These are phyloP conservation scores for Colletotrichum magnum DNA, from an alignment of 2,329 filamentous ascomycete species.

Conservation along the genomic window DNA sequence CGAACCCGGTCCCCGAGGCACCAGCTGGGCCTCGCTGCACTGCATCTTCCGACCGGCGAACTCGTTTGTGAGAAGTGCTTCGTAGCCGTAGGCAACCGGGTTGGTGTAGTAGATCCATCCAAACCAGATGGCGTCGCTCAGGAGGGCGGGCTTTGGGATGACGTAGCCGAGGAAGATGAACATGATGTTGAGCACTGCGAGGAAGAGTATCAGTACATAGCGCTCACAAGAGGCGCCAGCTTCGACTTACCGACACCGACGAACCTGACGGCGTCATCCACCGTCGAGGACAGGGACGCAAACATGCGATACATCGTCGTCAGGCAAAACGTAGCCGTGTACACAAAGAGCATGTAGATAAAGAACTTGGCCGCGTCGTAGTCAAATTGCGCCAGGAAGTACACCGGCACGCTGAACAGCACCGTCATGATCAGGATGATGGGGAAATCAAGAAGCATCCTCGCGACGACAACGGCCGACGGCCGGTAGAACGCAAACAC, in stretches of 20 bases:
- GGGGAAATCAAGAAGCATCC: conserved; percentile 30
- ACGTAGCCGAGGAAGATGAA: conserved; percentile 79
- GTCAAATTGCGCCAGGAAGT: conserved; percentile 38
- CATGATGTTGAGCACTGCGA: conserved; percentile 69
- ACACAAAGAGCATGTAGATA: conserved; percentile 37
- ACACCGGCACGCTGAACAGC: conserved; percentile 30
- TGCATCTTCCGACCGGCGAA: conserved; percentile 67
- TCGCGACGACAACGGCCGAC: conserved; percentile 35
- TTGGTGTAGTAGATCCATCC: conserved; percentile 78
- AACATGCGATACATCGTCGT: conserved; percentile 51
- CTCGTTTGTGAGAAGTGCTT: conserved; percentile 70
- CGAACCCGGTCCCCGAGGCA: conserved; percentile 60
- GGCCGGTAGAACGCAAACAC: conserved; percentile 40
- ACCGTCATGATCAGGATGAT: conserved; percentile 36
- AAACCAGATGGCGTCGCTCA: conserved; percentile 76
- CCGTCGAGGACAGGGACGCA: conserved; percentile 69
- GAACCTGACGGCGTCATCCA: conserved; percentile 73
- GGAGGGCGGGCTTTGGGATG: conserved; percentile 69
- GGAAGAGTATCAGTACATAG: neutral
- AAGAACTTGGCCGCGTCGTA: conserved; percentile 39
- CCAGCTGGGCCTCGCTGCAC: conserved; percentile 60
- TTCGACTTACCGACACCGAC: conserved; percentile 34
- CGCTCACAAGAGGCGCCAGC: no score
- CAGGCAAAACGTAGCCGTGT: conserved; percentile 35
- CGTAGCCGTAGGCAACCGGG: conserved; percentile 76